Evolutionary conservation across 2,329 filamentous ascomycete genomes (phyloP).

Genomic region (Dryadomyces quercivorus): DNA sequence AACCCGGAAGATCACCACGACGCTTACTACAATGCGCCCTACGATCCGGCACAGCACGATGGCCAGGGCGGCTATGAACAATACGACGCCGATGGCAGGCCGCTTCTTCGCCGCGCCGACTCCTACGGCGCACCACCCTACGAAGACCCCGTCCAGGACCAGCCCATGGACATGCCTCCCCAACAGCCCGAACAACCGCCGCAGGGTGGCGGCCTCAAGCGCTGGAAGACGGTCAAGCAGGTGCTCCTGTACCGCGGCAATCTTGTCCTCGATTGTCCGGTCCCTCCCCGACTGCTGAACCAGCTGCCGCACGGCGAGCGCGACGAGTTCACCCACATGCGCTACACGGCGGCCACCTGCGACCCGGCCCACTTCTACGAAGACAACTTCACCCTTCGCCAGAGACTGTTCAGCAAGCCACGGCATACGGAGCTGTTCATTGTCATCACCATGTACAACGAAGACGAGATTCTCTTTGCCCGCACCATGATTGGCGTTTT

Average conservation of each 20-base stretch:
- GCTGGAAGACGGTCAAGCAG: constrained; percentile 98
- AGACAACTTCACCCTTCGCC: constrained; percentile 81
- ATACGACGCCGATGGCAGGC: constrained; percentile 57
- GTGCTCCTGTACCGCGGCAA: constrained; percentile 96
- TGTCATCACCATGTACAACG: constrained; percentile 97
- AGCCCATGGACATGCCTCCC: background rate
- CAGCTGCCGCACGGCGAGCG: constrained; percentile 85
- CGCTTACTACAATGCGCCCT: constrained; percentile 73
- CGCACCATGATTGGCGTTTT: constrained; percentile 94
- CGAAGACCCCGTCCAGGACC: constrained; percentile 25
- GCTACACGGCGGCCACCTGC: constrained; percentile 90
- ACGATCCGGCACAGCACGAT: constrained; percentile 48
- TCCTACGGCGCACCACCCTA: constrained; percentile 29
- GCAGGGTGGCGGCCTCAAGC: constrained; percentile 52
- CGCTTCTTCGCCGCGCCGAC: constrained; percentile 60
- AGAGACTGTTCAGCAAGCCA: constrained; percentile 83
- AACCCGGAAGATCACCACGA: constrained; percentile 81
- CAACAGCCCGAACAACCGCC: constrained; percentile 11
- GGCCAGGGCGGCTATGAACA: constrained; percentile 44
- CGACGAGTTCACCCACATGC: constrained; percentile 84
- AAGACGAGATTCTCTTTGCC: constrained; percentile 91
- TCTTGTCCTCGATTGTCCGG: constrained; percentile 89
- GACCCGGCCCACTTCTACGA: constrained; percentile 82
- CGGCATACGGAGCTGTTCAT: constrained; percentile 93
- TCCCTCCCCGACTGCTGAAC: constrained; percentile 76